Evolutionary conservation across 176 grass and related monocot species (phyloP).

Genomic region (Paspalum notatum): DNA sequence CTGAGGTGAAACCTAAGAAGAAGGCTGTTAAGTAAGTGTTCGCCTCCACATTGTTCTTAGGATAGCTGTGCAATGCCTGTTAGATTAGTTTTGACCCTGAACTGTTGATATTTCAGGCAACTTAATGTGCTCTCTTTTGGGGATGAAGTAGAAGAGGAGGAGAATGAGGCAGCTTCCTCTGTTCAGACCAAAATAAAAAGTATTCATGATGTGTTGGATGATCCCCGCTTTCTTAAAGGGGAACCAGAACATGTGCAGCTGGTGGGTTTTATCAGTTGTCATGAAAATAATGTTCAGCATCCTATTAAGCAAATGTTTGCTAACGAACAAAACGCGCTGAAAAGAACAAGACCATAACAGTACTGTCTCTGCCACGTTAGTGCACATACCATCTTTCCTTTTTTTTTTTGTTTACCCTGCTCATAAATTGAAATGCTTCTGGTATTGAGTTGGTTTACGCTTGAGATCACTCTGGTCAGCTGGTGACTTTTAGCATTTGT

Average conservation of each 20-base stretch:
- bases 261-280: constrained; percentile 41
- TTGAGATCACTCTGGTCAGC: constrained; percentile 10
- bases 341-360: background rate
- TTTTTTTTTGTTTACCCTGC: background rate
- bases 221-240: constrained; percentile 85
- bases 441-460: background rate
- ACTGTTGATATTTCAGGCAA: constrained; percentile 59
- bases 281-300: background rate
- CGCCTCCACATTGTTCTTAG: constrained; percentile 21
- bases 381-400: background rate
- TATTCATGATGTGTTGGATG: constrained; percentile 93
- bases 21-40: constrained; percentile 84
- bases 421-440: background rate
- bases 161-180: constrained; percentile 62
- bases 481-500: constrained; percentile 36
- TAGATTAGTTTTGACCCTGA: constrained; percentile 40
- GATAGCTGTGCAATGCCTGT: background rate
- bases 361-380: background rate
- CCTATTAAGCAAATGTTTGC: constrained; percentile 12
- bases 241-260: constrained; percentile 53
- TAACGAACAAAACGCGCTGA: constrained; percentile 9
- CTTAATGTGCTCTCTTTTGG: constrained; percentile 95
- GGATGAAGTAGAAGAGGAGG: constrained; percentile 95
- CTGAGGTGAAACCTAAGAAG: constrained; percentile 64
- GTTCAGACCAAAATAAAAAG: constrained; percentile 93